Base-by-base conservation (phyloP, 192 early-diverging fungal genomes). In the Rhizophagus sp. region DNA sequence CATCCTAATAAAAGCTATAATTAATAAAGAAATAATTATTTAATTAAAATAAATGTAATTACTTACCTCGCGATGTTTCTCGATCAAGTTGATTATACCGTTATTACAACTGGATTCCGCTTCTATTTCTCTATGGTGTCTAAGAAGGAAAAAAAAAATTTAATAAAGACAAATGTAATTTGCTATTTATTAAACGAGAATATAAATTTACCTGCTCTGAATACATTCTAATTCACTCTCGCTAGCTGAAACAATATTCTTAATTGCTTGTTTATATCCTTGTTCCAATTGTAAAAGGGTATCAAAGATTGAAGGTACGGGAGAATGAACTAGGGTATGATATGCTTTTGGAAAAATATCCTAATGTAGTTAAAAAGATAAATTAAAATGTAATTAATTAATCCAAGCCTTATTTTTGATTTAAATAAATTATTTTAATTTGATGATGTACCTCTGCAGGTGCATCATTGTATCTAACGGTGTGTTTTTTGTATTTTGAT, bases 331-430 rank as follows among this genome's bases (percentile, higher is more conserved):
- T 0, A 90, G 79, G 1, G 88, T 88, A 49, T 89, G 85, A 76
- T 87, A 88, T 8, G 89, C 89, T 79, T 88, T 88, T 13, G 88
- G 86, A 71, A 90, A 90, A 65, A 85, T 81, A 66, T 90, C 87
- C 89, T 90, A 81, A 36, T 6, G 49, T 41, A 27, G 33, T 36
- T 22, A 65, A 73, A 62, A 78, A 57, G 12, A 70, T 41, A 65
- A 50, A 24, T 33, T 3, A 73, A 9, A 62, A 44, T 41, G n/a
- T 13, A 65, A 71, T 57, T 25, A 80, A 27, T 19, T 52, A 50
- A 50, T 36, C 34, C 2, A 36, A 36, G 44, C 2, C 4, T 47
- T 47, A 12, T 47, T 10, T 11, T 47, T 47, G 44, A 47, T 12
- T 57, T 57, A 57, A 57, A 22, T 7, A 6, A 19, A 57, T 7